Percentiles rank a stretch among this genome's conserved stretches.
Evolutionary conservation across 768 basidiomycete species (phyloP).

Genomic region (Russula emetica): DNA sequence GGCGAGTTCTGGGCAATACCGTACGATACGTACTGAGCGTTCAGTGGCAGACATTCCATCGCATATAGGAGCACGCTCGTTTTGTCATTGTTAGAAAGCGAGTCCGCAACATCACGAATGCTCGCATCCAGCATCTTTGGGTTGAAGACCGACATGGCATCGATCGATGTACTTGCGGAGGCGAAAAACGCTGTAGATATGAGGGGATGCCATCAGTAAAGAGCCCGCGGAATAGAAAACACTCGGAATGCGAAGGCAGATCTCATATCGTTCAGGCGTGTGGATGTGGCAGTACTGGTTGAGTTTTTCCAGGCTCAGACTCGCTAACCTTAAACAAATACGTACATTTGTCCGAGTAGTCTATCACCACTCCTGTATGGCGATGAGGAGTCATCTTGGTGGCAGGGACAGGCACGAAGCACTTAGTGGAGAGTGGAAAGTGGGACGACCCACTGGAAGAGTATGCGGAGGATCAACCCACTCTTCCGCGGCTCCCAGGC

Average conservation of each 20-base stretch:
- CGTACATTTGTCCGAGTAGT: constrained; percentile 20
- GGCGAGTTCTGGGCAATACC: constrained; percentile 5
- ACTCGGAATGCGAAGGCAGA: background rate
- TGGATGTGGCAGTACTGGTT: background rate
- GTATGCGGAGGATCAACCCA: background rate
- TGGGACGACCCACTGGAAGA: background rate
- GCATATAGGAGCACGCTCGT: constrained; percentile 71
- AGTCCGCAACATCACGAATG: constrained; percentile 60
- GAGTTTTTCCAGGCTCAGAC: background rate
- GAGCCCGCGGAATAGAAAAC: background rate
- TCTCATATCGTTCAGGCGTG: background rate
- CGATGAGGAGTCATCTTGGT: constrained; percentile 11
- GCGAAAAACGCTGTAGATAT: constrained; percentile 2
- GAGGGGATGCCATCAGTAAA: background rate
- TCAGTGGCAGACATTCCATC: constrained; percentile 72
- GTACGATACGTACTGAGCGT: constrained; percentile 47
- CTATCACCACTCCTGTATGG: constrained; percentile 20
- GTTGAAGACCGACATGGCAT: constrained; percentile 60
- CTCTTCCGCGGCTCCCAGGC: too few relatives aligned
- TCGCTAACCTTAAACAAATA: background rate
- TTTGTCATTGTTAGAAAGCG: constrained; percentile 60
- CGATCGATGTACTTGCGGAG: constrained; percentile 1
- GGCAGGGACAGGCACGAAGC: background rate
- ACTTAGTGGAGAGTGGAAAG: background rate
- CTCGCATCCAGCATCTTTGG: constrained; percentile 73